Percentiles rank a stretch among this genome's conserved stretches.
Conservation (phyloP, 2,329 filamentous ascomycete species). For the Colletotrichum sublineola region DNA sequence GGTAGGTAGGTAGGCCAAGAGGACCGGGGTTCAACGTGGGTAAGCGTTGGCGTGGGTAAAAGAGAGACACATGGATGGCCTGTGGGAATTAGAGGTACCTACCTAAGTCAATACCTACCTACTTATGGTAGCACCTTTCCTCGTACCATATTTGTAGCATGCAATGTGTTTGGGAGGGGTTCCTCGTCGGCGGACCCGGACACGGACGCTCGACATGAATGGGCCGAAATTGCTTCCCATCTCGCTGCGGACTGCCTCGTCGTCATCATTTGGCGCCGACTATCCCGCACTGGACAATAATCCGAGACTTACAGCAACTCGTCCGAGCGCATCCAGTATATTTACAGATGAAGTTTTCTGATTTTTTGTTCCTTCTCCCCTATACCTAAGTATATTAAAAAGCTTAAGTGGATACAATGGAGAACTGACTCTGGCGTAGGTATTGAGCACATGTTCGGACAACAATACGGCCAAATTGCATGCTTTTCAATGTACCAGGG, state of each 20-base stretch:
- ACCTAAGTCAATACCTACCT: no score
- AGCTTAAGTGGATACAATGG: not conserved
- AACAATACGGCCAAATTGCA: constrained; percentile 9
- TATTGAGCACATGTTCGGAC: constrained; percentile 30
- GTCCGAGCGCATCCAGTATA: not conserved
- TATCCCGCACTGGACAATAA: not conserved
- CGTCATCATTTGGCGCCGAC: constrained; percentile 29
- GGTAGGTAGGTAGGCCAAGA: constrained; percentile 18
- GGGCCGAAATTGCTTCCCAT: constrained; percentile 21
- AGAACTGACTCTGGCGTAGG: not conserved
- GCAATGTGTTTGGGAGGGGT: not conserved
- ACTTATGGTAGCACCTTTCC: no score
- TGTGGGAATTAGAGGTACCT: constrained; percentile 13
- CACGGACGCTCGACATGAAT: constrained; percentile 4
- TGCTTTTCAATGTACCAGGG: not conserved
- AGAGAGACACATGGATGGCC: constrained; percentile 27
- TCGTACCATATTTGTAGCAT: not conserved
- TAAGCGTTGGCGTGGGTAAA: constrained; percentile 25
- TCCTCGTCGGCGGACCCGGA: not conserved
- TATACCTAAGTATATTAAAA: not conserved
- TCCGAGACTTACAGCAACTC: not conserved
- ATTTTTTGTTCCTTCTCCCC: no score
- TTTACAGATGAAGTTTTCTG: not conserved
- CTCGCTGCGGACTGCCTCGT: constrained; percentile 26
- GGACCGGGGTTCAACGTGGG: constrained; percentile 34